Percentiles rank a stretch among this genome's conserved stretches.
These are phyloP conservation scores for Liquidambar formosana DNA, from an alignment of 164 flowering plant genomes.

Conservation along the genomic window DNA sequence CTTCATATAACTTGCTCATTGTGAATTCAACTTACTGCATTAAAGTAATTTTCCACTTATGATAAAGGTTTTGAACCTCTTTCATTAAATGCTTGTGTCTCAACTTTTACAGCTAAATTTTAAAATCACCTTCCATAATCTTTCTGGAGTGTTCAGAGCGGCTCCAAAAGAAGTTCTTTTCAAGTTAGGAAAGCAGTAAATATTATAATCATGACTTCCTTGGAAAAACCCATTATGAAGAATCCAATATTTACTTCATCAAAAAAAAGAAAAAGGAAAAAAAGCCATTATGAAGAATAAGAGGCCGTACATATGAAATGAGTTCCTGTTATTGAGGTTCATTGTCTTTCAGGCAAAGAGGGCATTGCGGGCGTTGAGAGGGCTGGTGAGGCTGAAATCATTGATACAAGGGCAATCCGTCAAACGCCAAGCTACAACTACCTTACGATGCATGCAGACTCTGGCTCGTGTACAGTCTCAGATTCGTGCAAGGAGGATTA, in stretches of 20 bases:
- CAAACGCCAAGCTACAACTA: conserved; percentile 60
- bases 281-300: not conserved
- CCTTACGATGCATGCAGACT: conserved; percentile 69
- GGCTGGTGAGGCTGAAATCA: conserved; percentile 62
- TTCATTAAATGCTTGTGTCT: not conserved
- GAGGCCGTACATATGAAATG: not conserved
- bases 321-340: not conserved
- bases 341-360: conserved; percentile 53
- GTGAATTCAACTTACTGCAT: not conserved
- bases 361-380: conserved; percentile 69
- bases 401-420: conserved; percentile 60
- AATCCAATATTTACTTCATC: no score
- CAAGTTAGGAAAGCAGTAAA: not conserved
- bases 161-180: not conserved
- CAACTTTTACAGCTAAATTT: not conserved
- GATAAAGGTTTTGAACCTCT: not conserved
- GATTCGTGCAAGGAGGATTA: conserved; percentile 60
- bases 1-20: not conserved
- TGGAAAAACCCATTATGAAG: not conserved
- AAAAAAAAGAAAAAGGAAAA: no score
- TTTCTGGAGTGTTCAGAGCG: not conserved
- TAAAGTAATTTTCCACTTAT: no score
- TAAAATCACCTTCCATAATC: not conserved
- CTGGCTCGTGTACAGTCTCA: conserved; percentile 75
- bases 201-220: not conserved